Conservation (phyloP, 2,329 filamentous ascomycete species). For the Fusarium sp. region DNA sequence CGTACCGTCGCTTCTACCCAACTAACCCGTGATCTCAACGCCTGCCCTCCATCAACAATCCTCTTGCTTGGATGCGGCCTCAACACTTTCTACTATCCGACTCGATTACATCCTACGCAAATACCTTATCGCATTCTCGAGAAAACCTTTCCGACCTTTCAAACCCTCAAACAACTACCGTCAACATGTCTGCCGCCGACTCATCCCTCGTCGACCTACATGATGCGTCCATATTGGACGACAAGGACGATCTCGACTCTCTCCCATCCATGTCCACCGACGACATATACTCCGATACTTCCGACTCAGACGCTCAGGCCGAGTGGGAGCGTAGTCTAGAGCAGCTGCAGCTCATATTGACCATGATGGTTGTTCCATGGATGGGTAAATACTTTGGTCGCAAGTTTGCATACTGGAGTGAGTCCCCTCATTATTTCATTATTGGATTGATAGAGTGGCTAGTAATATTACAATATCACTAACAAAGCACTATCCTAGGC, state of each 20-base stretch:
- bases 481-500: slow-evolving; percentile 61
- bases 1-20: slow-evolving; percentile 10
- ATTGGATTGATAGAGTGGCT: not conserved
- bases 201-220: slow-evolving; percentile 65
- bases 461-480: slow-evolving; percentile 18
- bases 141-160: not conserved
- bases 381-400: slow-evolving; percentile 94
- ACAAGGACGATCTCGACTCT: slow-evolving; percentile 70
- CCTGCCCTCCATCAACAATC: slow-evolving; percentile 13
- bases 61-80: slow-evolving; percentile 3
- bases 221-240: slow-evolving; percentile 58
- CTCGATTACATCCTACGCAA: not conserved
- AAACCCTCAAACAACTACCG: not conserved
- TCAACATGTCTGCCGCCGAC: slow-evolving; percentile 53
- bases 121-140: not conserved
- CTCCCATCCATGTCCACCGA: slow-evolving; percentile 71
- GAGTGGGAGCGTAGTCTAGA: slow-evolving; percentile 97
- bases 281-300: slow-evolving; percentile 65
- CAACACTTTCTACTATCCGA: not conserved
- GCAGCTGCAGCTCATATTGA: slow-evolving; percentile 90
- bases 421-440: slow-evolving; percentile 47
- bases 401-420: slow-evolving; percentile 97
- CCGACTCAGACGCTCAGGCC: slow-evolving; percentile 83
- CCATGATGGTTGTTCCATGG: slow-evolving; percentile 94
- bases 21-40: slow-evolving; percentile 33